Conservation (phyloP, 352 stramenopile species). For the Discostella stelligera region DNA sequence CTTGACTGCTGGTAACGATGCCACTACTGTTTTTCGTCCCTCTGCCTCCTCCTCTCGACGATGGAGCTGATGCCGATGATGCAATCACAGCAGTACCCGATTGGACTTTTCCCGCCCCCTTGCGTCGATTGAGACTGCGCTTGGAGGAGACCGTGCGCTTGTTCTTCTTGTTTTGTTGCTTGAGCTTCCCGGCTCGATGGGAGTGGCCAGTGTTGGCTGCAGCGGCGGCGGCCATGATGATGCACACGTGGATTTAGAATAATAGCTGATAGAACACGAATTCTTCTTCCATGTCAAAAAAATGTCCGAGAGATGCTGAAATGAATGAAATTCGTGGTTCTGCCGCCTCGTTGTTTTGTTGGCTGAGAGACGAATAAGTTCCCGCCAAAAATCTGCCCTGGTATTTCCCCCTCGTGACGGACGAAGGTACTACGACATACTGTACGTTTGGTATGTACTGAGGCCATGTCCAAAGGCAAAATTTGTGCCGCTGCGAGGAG, state of each 20-base stretch:
- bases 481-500: neutral
- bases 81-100: neutral
- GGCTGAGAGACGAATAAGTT: no score
- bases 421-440: no score
- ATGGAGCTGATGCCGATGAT: neutral
- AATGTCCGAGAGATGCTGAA: no score
- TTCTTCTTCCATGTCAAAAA: no score
- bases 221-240: neutral
- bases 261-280: no score
- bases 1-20: conserved; percentile 8
- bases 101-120: conserved; percentile 68
- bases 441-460: no score
- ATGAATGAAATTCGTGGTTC: no score
- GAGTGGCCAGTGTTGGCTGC: conserved; percentile 38
- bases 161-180: conserved; percentile 83
- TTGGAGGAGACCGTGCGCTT: conserved; percentile 78
- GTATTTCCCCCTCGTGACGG: no score
- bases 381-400: no score
- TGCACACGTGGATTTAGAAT: neutral
- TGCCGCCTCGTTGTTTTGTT: no score
- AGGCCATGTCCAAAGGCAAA: no score
- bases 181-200: conserved; percentile 58
- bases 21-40: neutral
- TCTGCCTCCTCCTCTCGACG: neutral
- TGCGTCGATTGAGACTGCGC: conserved; percentile 53